Percentiles rank a stretch among this genome's conserved stretches.
These are phyloP conservation scores for Trypanosoma melophagium DNA, from an alignment of 208 protist genomes.

Conservation along the genomic window DNA sequence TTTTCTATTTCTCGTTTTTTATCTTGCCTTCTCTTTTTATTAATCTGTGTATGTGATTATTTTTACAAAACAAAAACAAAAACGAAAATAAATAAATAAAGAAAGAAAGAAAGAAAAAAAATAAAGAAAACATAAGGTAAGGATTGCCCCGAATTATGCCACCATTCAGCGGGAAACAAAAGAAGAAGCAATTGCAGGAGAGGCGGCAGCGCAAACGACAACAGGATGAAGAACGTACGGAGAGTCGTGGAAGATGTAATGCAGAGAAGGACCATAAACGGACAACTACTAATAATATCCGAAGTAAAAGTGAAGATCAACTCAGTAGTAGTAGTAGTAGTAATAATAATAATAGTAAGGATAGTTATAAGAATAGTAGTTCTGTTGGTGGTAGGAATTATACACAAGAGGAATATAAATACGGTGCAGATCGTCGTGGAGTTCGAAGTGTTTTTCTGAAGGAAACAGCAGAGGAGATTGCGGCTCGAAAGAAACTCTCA, in stretches of 20 bases:
- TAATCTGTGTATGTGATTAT: conserved; percentile 1
- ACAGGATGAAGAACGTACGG: conserved; percentile 22
- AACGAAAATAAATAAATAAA: background rate
- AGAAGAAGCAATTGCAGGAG: conserved; percentile 91
- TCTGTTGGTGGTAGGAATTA: too few relatives aligned
- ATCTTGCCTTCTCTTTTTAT: too few relatives aligned
- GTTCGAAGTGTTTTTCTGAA: conserved; percentile 80
- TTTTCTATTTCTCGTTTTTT: too few relatives aligned
- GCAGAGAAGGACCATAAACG: conserved; percentile 7
- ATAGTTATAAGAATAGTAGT: too few relatives aligned
- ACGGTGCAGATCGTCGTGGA: conserved; percentile 60
- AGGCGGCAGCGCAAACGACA: conserved; percentile 79
- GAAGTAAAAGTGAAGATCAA: background rate
- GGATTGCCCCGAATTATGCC: conserved; percentile 24
- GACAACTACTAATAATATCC: conserved; percentile 6
- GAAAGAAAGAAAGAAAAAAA: too few relatives aligned
- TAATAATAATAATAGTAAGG: background rate
- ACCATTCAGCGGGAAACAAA: conserved; percentile 89
- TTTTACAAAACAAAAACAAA: too few relatives aligned
- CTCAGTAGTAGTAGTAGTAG: background rate
- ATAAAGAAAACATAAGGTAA: too few relatives aligned
- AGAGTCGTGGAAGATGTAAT: conserved; percentile 13
- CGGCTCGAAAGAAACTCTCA: conserved; percentile 45
- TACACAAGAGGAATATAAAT: conserved; percentile 45
- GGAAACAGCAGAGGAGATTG: conserved; percentile 62